Base-by-base conservation (phyloP, 768 basidiomycete species). In the Boletus rufocinnamomeus region DNA sequence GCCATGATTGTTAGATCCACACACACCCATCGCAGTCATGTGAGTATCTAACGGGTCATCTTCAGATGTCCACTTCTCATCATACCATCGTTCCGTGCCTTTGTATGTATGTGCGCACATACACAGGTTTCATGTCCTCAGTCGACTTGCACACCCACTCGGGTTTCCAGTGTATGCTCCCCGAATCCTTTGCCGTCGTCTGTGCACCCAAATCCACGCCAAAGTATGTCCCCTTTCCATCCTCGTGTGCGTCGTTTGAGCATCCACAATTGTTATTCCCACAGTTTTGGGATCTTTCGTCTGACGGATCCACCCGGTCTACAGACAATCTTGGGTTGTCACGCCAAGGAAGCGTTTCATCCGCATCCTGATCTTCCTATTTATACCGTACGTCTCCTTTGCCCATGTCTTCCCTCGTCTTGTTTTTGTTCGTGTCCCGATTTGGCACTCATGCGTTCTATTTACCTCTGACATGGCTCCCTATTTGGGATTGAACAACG, bases 61-160 rank as follows among this genome's bases (percentile, higher is more conserved):
- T 13, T 38, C 21, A 28, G 41, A 27, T 3, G 17, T 48, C 19
- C n/a, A 4, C 37, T 51, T 56, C 52, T 58, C 41, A 63, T 14
- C 16, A 11, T 43, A 23, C 10, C 30, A 25, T 38, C 14, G 23
- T 28, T 1, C n/a, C 25, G 14, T 25, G 25, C 16, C 19, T 14
- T n/a, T 23, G 40, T 47, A 25, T 28, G 40, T 30, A 14, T 52
- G 27, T n/a, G 6, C 8, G n/a, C 19, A 13, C n/a, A 38, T 25
- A 9, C n/a, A 43, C 57, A 88, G 86, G 86, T 72, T 97, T 97
- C 76, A 93, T 96, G 90, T 95, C 93, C 7, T 95, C 93, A 9
- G 87, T 95, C 19, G 94, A 96, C 71, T 73, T 97, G 23, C 94
- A 97, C 65, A 95, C 93, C 3, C 94, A 95, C 71, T 86, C 90